A percentile compares a stretch with the other conserved stretches of the same genome.
phyloP scores from a whole-genome alignment of 768 basidiomycete species.

The Hypsizygus marmoreus region DNA sequence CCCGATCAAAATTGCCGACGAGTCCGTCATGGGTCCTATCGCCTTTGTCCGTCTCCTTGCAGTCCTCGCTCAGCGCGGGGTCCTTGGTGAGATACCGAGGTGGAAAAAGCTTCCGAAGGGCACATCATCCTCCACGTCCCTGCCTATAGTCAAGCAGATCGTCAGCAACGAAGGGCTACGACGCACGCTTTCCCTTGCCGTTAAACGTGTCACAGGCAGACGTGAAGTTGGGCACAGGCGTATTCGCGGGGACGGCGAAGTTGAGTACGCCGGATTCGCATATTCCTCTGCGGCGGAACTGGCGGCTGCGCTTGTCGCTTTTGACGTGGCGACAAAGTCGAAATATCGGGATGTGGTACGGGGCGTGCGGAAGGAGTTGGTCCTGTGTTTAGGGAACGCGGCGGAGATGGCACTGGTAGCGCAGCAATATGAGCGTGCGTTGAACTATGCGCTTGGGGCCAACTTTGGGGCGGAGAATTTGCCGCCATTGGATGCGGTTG shows the following conservation, averaged over 20 bases:
- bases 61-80: conserved; percentile 27
- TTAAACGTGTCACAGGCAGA: conserved; percentile 19
- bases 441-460: conserved; percentile 25
- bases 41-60: conserved; percentile 28
- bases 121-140: conserved; percentile 15
- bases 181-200: conserved; percentile 21
- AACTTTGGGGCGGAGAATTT: conserved; percentile 21
- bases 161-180: conserved; percentile 22
- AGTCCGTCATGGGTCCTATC: conserved; percentile 26
- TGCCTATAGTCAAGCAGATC: conserved; percentile 27
- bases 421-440: conserved; percentile 20
- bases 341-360: conserved; percentile 18
- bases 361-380: conserved; percentile 28
- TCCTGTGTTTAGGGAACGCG: conserved; percentile 33
- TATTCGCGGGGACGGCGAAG: conserved; percentile 13
- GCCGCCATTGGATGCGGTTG: conserved; percentile 16
- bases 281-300: conserved; percentile 33
- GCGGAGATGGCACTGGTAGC: conserved; percentile 34
- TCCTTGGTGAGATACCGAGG: conserved; percentile 20
- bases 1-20: conserved; percentile 21
- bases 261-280: conserved; percentile 22
- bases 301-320: conserved; percentile 29
- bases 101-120: conserved; percentile 24
- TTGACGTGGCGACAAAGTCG: conserved; percentile 29
- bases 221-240: conserved; percentile 23